Base-by-base conservation (phyloP, 805 yeast species). In the Candida morakotiae region DNA sequence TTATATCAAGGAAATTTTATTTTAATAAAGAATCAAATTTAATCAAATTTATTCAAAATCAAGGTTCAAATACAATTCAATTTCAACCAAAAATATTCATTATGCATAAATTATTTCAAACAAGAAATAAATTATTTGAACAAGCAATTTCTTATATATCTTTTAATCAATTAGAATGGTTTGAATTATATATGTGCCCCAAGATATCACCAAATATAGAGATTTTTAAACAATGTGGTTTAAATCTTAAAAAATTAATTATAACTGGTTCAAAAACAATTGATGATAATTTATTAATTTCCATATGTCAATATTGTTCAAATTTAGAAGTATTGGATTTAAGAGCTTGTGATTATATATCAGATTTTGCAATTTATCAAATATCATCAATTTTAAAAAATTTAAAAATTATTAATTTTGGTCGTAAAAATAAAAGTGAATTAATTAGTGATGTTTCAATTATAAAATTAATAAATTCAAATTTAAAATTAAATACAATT, bases 101-200 rank as follows among this genome's bases (percentile, higher is more conserved):
- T 11, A 59, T 87, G 44, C 86, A 85, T 56, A 86, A 84, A 55
- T 55, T 86, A 22, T 66, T 70, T 29, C 69, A 68, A 38, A 70
- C 77, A 2, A 66, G 61, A 35, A 87, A 82, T 52, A 44, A 55
- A 9, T 73, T 80, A 16, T 47, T 86, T 18, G 80, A 80, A 17
- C 32, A 49, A n/a, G 49, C 81, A 7, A 60, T 74, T 2, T 51
- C 56, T 14, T 37, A 48, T 4, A 44, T 70, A 4, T 55, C 73
- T 21, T 77, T 79, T 26, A 64, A 71, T 2, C 62, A 69, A 29
- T 55, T 87, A 30, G 67, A 71, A 46, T 78, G 84, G 83, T 63
- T 88, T 21, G 95, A 88, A 55, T 69, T 87, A 48, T 87, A 83
- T 60, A 83, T 89, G 51, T 87, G 96, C 53, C 91, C 96, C 5